These are phyloP conservation scores for Planoprotostelium fungivorum DNA, from an alignment of 78 protist species.

Conservation along the genomic window DNA sequence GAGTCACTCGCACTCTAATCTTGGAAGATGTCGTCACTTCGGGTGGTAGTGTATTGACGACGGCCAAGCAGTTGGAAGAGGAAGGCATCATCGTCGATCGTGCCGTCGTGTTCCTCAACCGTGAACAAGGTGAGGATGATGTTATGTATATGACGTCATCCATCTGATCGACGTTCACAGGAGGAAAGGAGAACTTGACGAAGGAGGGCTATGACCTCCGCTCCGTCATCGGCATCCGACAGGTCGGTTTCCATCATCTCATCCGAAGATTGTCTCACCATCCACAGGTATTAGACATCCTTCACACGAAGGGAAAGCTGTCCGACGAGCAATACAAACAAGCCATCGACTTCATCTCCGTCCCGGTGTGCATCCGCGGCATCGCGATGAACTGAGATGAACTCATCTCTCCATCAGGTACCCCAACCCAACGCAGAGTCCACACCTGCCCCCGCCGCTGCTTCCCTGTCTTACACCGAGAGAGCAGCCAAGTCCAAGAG, in stretches of 20 bases:
- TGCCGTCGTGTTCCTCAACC: slow-evolving; percentile 75
- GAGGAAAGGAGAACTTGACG: slow-evolving; percentile 13
- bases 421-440: slow-evolving; percentile 5
- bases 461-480: slow-evolving; percentile 12
- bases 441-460: background rate
- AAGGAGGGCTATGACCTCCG: slow-evolving; percentile 33
- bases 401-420: background rate
- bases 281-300: slow-evolving; percentile 31
- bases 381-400: background rate
- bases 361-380: background rate
- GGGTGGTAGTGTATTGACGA: slow-evolving; percentile 72
- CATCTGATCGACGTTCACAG: background rate
- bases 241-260: too few species aligned
- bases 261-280: too few species aligned
- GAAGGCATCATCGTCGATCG: slow-evolving; percentile 55
- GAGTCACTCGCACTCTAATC: slow-evolving; percentile 55
- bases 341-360: background rate
- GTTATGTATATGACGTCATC: background rate
- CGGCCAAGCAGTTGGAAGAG: slow-evolving; percentile 44
- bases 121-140: slow-evolving; percentile 70
- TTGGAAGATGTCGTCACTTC: slow-evolving; percentile 80
- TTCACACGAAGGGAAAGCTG: background rate
- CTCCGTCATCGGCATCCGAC: slow-evolving; percentile 42
- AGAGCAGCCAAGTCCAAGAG: slow-evolving; percentile 48
- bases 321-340: background rate